Evolutionary conservation across 208 protist species (phyloP).

Genomic region (Lotmaria passim): DNA sequence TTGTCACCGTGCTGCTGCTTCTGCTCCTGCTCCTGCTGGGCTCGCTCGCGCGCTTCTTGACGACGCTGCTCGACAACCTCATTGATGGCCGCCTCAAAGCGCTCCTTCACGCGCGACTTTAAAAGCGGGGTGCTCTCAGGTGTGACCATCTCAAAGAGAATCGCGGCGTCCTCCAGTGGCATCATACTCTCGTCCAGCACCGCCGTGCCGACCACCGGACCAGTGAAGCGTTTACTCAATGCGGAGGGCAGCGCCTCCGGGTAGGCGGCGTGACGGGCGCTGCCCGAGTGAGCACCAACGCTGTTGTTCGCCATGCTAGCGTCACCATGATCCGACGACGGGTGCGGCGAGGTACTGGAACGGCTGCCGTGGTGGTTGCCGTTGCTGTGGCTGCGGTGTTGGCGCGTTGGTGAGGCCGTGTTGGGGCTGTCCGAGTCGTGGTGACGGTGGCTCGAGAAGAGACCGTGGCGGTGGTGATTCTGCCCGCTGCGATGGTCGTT

Average conservation of each 20-base stretch:
- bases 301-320: background rate
- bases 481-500: background rate
- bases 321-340: background rate
- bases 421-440: background rate
- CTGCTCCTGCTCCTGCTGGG: constrained; percentile 12
- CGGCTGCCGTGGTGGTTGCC: constrained; percentile 4
- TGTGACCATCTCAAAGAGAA: constrained; percentile 24
- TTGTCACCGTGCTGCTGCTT: constrained; percentile 7
- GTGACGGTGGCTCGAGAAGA: constrained; percentile 1
- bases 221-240: constrained; percentile 10
- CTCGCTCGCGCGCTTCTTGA: background rate
- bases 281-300: background rate
- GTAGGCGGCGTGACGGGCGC: constrained; percentile 2
- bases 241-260: constrained; percentile 27
- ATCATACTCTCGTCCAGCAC: constrained; percentile 24
- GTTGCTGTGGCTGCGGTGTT: background rate
- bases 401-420: background rate
- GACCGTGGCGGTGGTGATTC: background rate
- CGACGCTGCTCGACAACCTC: constrained; percentile 2
- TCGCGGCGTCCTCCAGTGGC: constrained; percentile 8
- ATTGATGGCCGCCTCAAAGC: constrained; percentile 26
- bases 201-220: constrained; percentile 28
- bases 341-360: background rate
- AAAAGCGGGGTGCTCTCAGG: constrained; percentile 18
- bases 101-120: constrained; percentile 19